Conservation (phyloP, 1,284 basidiomycete genomes). For the Peniophora sp. region DNA sequence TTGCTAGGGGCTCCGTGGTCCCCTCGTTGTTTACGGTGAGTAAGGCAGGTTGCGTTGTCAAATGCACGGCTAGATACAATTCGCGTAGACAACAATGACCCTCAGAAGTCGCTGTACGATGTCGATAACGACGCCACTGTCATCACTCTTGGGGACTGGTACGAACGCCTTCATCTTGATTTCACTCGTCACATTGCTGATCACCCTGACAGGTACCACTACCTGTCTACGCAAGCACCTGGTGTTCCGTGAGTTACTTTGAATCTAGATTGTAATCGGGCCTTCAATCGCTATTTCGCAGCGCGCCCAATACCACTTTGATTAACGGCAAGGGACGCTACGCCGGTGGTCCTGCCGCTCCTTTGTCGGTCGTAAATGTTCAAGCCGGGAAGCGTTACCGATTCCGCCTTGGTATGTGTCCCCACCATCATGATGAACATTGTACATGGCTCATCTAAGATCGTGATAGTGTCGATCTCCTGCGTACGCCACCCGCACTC, state of each 20-base stretch:
- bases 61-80: not conserved
- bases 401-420: not conserved
- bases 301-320: conserved; percentile 27
- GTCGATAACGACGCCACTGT: conserved; percentile 34
- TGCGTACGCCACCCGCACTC: conserved; percentile 11
- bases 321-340: conserved; percentile 43
- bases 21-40: conserved; percentile 29
- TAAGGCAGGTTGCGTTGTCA: not conserved
- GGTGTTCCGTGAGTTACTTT: not conserved
- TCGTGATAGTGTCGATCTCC: conserved; percentile 24
- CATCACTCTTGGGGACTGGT: conserved; percentile 31
- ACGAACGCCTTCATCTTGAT: conserved; percentile 9
- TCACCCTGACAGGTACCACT: conserved; percentile 22
- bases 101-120: conserved; percentile 28
- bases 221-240: conserved; percentile 5
- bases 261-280: too few species aligned
- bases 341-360: conserved; percentile 20
- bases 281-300: conserved; percentile 7
- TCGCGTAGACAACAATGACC: conserved; percentile 27
- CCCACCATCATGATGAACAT: conserved; percentile 19
- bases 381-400: conserved; percentile 15
- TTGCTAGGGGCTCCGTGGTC: conserved; percentile 9
- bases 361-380: conserved; percentile 27
- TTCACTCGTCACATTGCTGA: not conserved
- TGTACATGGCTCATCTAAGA: conserved; percentile 8